Evolutionary conservation across 495 filamentous ascomycete genomes (phyloP).

Genomic region (Annulohypoxylon bovei): DNA sequence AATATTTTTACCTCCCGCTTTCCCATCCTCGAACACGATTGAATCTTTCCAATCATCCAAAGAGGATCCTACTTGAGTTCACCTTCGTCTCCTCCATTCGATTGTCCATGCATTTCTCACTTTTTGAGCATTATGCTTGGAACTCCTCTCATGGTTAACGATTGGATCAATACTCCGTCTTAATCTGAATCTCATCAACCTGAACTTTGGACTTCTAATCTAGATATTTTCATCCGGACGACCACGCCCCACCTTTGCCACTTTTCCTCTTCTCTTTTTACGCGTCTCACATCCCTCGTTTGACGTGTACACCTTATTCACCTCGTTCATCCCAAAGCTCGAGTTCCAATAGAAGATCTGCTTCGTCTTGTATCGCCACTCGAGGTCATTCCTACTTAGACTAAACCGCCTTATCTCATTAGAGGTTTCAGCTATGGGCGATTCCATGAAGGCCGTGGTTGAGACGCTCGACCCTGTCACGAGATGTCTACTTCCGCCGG

Average conservation of each 20-base stretch:
- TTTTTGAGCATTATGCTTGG: conserved; percentile 20
- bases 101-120: conserved; percentile 9
- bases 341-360: neutral
- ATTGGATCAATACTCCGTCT: conserved; percentile 24
- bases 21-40: neutral
- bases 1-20: neutral
- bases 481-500: conserved; percentile 38
- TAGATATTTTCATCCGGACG: neutral
- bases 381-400: conserved; percentile 5
- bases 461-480: conserved; percentile 48
- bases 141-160: neutral
- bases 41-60: neutral
- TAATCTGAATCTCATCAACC: conserved; percentile 9
- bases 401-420: conserved; percentile 37
- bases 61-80: neutral
- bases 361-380: neutral
- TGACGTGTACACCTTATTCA: neutral
- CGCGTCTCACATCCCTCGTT: neutral
- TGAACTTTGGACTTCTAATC: conserved; percentile 10
- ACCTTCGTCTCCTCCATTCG: neutral
- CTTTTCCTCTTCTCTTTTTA: too few relatives aligned
- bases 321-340: neutral
- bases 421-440: conserved; percentile 47
- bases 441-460: conserved; percentile 47
- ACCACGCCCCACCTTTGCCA: neutral